Evolutionary conservation across 176 grass and related monocot species (phyloP).

Genomic region (Bonia amplexicaulis): DNA sequence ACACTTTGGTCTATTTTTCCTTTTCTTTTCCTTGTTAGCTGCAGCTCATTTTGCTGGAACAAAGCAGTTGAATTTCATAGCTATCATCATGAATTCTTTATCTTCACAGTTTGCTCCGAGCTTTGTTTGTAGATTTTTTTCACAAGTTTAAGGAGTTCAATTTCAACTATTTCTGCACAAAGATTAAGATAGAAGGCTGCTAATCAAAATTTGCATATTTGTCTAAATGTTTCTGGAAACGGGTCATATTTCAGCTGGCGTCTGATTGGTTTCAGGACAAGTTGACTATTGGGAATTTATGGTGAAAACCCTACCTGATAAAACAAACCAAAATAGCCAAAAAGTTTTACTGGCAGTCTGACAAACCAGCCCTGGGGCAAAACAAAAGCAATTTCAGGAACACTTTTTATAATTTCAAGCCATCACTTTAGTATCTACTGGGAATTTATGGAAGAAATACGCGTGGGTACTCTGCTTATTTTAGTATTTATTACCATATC

Average conservation of each 20-base stretch:
- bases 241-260: neutral
- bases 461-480: neutral
- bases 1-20: neutral
- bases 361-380: neutral
- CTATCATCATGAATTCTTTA: neutral
- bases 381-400: neutral
- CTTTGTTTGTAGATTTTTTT: neutral
- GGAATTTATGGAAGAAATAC: neutral
- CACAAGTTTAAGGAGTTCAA: neutral
- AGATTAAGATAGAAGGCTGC: neutral
- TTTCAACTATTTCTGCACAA: neutral
- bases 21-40: neutral
- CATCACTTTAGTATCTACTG: neutral
- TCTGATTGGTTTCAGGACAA: conserved; percentile 7
- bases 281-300: neutral
- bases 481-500: conserved; percentile 5
- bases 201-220: neutral
- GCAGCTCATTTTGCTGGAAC: neutral
- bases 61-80: neutral
- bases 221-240: neutral
- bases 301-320: neutral
- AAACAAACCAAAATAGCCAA: neutral
- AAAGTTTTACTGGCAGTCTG: neutral
- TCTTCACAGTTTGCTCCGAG: neutral
- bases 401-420: neutral